Conservation (phyloP, 148 eudicot genomes). For the Euryodendron excelsum region DNA sequence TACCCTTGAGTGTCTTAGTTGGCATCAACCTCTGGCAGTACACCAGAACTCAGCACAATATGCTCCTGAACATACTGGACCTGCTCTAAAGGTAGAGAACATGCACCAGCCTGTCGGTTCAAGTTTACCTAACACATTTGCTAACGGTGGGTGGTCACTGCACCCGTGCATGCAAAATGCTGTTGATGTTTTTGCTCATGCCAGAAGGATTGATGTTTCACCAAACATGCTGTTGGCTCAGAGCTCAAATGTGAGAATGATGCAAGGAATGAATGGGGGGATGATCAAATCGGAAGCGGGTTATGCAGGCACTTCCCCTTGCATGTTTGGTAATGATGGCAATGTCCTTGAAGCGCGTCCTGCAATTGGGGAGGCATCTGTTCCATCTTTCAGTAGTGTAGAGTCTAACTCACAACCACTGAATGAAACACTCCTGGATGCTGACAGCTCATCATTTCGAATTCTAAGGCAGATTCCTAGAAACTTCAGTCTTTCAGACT, state of each 20-base stretch:
- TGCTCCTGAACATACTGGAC: slow-evolving; percentile 43
- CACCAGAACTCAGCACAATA: slow-evolving; percentile 61
- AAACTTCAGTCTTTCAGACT: slow-evolving; percentile 58
- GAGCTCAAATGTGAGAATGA: slow-evolving; percentile 51
- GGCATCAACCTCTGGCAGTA: slow-evolving; percentile 34
- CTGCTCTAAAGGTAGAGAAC: slow-evolving; percentile 50
- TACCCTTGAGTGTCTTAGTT: neutral
- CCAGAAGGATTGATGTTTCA: slow-evolving; percentile 41
- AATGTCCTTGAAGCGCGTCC: slow-evolving; percentile 49
- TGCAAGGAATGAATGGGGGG: slow-evolving; percentile 56
- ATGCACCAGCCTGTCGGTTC: slow-evolving; percentile 45
- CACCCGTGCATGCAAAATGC: slow-evolving; percentile 34
- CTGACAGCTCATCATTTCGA: slow-evolving; percentile 46
- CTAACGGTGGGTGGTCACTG: slow-evolving; percentile 55
- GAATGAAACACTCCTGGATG: slow-evolving; percentile 48
- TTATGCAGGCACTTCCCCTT: slow-evolving; percentile 38
- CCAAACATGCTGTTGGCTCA: slow-evolving; percentile 53
- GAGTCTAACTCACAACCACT: slow-evolving; percentile 51
- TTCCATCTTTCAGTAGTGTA: slow-evolving; percentile 51
- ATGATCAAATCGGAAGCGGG: slow-evolving; percentile 53
- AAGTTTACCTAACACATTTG: slow-evolving; percentile 38
- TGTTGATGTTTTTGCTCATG: slow-evolving; percentile 41
- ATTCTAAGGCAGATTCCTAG: slow-evolving; percentile 60
- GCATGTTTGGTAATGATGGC: slow-evolving; percentile 42
- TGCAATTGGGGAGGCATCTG: slow-evolving; percentile 47